Base-by-base conservation (phyloP, 2,329 filamentous ascomycete genomes). In the Xenoacremonium recifei region DNA sequence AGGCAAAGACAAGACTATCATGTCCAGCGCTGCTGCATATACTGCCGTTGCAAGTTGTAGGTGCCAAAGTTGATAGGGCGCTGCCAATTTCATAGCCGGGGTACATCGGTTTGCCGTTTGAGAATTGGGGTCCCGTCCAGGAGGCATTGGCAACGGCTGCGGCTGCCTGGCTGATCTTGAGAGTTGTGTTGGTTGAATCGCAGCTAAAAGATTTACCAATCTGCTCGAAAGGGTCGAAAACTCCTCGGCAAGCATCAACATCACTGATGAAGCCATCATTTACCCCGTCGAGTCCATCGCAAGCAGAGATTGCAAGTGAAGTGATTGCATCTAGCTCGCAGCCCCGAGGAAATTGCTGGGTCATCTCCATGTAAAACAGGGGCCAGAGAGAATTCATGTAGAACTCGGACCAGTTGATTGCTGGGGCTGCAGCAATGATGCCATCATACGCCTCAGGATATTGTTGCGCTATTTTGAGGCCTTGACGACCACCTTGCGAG, bases 211-310 rank as follows among this genome's bases (percentile, higher is more conserved):
- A 21, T 15, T 42, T 23, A 6, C 51, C 51, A 11, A 53, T 45
- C 4, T 45, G 30, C 13, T 27, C 35, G n/a, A 38, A 37, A 2
- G 53, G 49, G 9, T 56, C 40, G 17, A 56, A 50, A 27, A 9
- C 9, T n/a, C n/a, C n/a, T 6, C 32, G 10, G 36, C 53, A 56
- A 12, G 29, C 38, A 4, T 51, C 45, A n/a, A 39, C 39, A 12
- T 57, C 47, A 3, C 50, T 39, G 25, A 60, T 53, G 21, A 57
- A 39, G 0, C 56, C 55, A 21, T 58, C 57, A 3, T 40, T 25
- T 3, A 53, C 47, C 12, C 56, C 53, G 31, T 60, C 56, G 3
- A 50, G 30, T 3, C 34, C 45, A 16, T 60, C 57, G 23, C 57
- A 60, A 6, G 21, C 35, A 2, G 18, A 20, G 1, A 37, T 35